A percentile compares a stretch with the other conserved stretches of the same genome.
Conservation (phyloP, 1,139 yeast genomes). For the Candida frijolesensis region DNA sequence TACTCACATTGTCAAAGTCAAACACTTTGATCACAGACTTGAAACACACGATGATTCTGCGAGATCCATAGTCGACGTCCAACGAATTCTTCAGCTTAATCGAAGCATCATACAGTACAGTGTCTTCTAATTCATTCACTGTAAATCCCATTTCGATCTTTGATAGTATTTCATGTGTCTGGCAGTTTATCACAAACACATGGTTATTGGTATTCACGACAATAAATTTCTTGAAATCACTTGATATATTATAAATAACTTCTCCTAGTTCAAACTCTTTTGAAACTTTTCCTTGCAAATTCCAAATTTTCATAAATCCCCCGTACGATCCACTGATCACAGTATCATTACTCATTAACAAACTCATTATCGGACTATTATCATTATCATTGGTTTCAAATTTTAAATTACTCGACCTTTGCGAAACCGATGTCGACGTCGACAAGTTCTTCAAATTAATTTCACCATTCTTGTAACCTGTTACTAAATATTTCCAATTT, state of each 20-base stretch:
- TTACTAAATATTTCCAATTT: conserved; percentile 38
- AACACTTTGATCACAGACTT: conserved; percentile 27
- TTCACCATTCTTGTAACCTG: conserved; percentile 33
- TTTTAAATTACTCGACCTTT: conserved; percentile 25
- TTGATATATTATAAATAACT: conserved; percentile 25
- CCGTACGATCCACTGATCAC: conserved; percentile 27
- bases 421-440: conserved; percentile 34
- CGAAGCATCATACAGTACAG: conserved; percentile 9
- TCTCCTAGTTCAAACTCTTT: conserved; percentile 20
- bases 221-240: conserved; percentile 34
- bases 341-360: conserved; percentile 27
- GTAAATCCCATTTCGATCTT: conserved; percentile 13
- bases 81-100: conserved; percentile 17
- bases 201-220: conserved; percentile 23
- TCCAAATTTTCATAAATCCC: conserved; percentile 34
- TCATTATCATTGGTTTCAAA: conserved; percentile 16
- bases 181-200: conserved; percentile 26
- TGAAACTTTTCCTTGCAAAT: conserved; percentile 25
- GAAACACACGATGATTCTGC: conserved; percentile 35
- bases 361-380: conserved; percentile 21
- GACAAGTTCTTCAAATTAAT: conserved; percentile 34
- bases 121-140: conserved; percentile 5
- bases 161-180: conserved; percentile 16
- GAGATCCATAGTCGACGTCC: conserved; percentile 59
- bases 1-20: conserved; percentile 18